These are phyloP conservation scores for Verbena officinalis DNA, from an alignment of 257 asterid genomes.

Conservation along the genomic window DNA sequence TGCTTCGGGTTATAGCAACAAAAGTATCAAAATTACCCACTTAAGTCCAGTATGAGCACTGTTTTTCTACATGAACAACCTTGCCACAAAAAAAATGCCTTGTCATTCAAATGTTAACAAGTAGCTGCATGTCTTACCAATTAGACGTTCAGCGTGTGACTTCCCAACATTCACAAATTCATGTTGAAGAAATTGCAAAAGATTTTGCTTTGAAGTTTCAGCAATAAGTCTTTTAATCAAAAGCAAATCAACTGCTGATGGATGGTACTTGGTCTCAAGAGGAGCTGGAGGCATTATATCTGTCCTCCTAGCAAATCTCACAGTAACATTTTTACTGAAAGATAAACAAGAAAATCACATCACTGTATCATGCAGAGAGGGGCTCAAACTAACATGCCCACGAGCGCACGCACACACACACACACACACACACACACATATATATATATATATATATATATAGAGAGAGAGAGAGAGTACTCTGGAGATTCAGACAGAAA, in stretches of 20 bases:
- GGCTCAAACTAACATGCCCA: not conserved
- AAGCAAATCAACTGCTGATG: conserved; percentile 94
- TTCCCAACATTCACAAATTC: conserved; percentile 89
- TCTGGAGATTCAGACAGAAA: conserved; percentile 82
- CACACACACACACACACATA: too few relatives aligned
- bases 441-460: too few relatives aligned
- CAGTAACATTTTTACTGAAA: conserved; percentile 67
- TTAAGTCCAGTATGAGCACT: conserved; percentile 10
- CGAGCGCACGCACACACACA: too few relatives aligned
- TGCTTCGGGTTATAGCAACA: conserved; percentile 6
- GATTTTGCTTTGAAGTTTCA: conserved; percentile 73
- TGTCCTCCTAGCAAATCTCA: conserved; percentile 78
- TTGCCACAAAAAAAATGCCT: not conserved
- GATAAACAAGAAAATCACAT: conserved; percentile 16
- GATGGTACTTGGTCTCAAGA: conserved; percentile 88
- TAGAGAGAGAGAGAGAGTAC: conserved; percentile 51
- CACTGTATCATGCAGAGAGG: conserved; percentile 19
- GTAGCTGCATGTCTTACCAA: conserved; percentile 52
- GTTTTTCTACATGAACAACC: conserved; percentile 22
- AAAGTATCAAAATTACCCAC: not conserved
- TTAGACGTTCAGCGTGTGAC: conserved; percentile 78
- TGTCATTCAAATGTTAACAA: conserved; percentile 11
- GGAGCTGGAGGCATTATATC: conserved; percentile 95
- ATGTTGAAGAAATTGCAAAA: conserved; percentile 86
- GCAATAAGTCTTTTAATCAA: conserved; percentile 84